Evolutionary conservation across 176 grass and related monocot species (phyloP), one percentile per base, ranked within the genome.

Genomic region (Triticum urartu): DNA sequence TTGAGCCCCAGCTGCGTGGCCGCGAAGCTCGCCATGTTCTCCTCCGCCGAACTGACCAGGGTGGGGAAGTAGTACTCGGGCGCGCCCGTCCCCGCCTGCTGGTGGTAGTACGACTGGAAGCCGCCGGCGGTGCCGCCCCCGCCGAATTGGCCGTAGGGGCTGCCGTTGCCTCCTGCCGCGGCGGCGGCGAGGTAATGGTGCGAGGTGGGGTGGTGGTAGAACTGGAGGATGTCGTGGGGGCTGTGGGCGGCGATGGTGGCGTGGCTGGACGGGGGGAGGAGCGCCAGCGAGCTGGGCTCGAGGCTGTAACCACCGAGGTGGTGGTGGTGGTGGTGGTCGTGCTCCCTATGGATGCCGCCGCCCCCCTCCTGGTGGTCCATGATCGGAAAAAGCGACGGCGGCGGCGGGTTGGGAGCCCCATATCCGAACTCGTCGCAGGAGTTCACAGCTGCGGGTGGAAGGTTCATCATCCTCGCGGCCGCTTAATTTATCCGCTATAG

Each of bases 1-100:
- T 95, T 88, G 77, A 95, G 87, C 12, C 93, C 93, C 6, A 92
- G 88, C 85, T 86, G 89, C 62, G 84, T 88, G n/a, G 85, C 90
- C 4, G 90, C 90, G 71, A 91, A 88, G 78, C 90, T 88, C 8
- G 90, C 90, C 86, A 91, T 85, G 86, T 88, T 88, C 83, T 89
- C 91, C 91, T 90, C 91, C 9, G 87, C 91, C 0, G 91, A 87
- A 62, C 91, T 93, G 21, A 89, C 87, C 0, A 90, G 38, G 2
- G 77, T 83, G 6, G 91, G 87, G 78, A 87, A 93, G 81, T 92
- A 89, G 85, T 93, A 90, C 72, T 91, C 90, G 3, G 86, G 64
- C 17, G 48, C 15, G 28, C 78, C 79, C 39, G 72, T 56, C 39
- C 87, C 36, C 72, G 8, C 22, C 67, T 74, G 68, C 25, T 79